Evolutionary conservation across 805 yeast genomes (phyloP).

Genomic region (Metschnikowia lochheadii): DNA sequence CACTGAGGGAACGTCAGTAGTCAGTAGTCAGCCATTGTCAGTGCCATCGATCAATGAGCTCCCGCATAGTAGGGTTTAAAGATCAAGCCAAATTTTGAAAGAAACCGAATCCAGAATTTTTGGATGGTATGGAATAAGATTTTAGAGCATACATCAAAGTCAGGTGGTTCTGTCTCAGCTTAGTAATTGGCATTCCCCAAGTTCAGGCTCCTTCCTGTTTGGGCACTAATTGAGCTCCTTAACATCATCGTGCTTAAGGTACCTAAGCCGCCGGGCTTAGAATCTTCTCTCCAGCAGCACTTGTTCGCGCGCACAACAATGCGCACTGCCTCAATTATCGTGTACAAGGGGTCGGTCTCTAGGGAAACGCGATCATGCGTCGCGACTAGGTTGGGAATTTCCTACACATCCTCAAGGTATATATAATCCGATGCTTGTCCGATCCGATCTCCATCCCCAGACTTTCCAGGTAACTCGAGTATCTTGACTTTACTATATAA

Average conservation of each 20-base stretch:
- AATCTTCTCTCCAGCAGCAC: not conserved
- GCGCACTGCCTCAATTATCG: conserved; percentile 2
- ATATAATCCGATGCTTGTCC: conserved; percentile 2
- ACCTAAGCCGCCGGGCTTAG: not conserved
- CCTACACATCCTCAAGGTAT: not conserved
- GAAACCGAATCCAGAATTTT: too few relatives aligned
- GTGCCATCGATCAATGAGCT: too few relatives aligned
- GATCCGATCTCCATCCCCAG: not conserved
- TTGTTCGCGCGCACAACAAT: conserved; percentile 1
- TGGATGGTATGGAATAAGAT: too few relatives aligned
- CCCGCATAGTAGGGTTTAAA: too few relatives aligned
- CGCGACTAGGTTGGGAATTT: not conserved
- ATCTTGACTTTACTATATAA: not conserved
- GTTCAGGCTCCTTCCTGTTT: not conserved
- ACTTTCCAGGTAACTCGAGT: not conserved
- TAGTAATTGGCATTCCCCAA: not conserved
- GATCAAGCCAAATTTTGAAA: too few relatives aligned
- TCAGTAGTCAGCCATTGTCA: too few relatives aligned
- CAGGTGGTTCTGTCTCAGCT: not conserved
- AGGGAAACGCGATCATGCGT: conserved; percentile 3
- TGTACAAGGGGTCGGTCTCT: conserved; percentile 1
- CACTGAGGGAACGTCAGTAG: too few relatives aligned
- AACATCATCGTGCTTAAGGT: too few relatives aligned
- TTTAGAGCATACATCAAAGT: too few relatives aligned
- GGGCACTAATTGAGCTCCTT: not conserved